Evolutionary conservation across 352 stramenopile species (phyloP), one percentile per base, ranked within the genome.

Genomic region (Globisporangium solare): DNA sequence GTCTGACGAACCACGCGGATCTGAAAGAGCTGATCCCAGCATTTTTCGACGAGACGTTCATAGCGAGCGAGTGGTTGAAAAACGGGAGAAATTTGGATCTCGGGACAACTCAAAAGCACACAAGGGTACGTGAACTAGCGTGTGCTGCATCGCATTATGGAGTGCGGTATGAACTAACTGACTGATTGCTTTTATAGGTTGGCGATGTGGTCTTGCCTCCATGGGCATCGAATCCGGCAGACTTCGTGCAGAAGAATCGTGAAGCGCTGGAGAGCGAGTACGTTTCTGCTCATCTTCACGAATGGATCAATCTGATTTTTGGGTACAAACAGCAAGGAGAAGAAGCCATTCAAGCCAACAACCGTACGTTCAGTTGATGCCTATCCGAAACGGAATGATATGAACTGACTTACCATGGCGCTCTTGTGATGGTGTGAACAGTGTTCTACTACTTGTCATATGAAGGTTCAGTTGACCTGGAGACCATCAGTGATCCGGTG

Each of bases 301-400:
- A 98, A 56, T 99, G 97, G 97, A 98, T 99, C 61, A 96, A 99
- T 68, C 79, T 99, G 22, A 98, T 99, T 37, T 99, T 99, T 65
- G 97, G 97, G 31, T 96, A 81, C 70, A 98, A 97, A 62, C 96
- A 99, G 68, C 92, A 97, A 73, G 97, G 97, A 12, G 74, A 89
- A 6, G 78, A 85, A 45, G 87, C 87, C 0, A 56, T 91, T 45
- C 67, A 84, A 13, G 78, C 85, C 7, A 75, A 94, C 61, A 96
- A 96, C 55, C 49, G 84, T 94, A 77, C 56, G 76, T 71, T 13
- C 47, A 24, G 18, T 47, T 32, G 8, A 32, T 52, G 40, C 42
- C 31, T 45, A 59, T 32, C 5, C 5, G 7, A 35, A 35, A 35
- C 27, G 24, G 24, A 35, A 22, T 42, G 15, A 22, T 47, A 13